Evolutionary conservation across 805 yeast genomes (phyloP).

Genomic region (Yarrowia deformans): DNA sequence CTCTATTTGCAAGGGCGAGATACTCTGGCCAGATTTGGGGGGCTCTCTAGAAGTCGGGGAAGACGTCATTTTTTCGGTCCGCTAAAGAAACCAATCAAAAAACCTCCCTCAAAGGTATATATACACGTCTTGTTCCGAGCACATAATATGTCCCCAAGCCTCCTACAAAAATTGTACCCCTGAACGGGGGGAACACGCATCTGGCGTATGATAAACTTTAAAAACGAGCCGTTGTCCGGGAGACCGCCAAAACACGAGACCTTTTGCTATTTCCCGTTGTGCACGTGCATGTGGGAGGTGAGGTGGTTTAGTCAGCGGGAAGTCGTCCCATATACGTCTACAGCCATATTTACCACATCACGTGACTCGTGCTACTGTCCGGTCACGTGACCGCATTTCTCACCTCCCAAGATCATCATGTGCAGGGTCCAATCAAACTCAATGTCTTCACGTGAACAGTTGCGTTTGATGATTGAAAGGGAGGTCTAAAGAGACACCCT

Average conservation of each 20-base stretch:
- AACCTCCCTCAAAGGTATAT: background rate
- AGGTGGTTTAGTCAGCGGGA: background rate
- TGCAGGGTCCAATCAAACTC: background rate
- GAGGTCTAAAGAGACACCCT: no score
- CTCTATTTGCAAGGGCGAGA: background rate
- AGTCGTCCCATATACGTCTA: no score
- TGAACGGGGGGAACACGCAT: background rate
- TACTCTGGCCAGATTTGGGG: no score
- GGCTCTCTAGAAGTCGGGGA: no score
- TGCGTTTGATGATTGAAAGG: background rate
- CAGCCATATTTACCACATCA: no score
- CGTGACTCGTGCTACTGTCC: no score
- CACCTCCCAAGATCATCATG: no score
- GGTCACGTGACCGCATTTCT: background rate
- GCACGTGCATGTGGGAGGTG: background rate
- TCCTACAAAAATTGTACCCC: background rate
- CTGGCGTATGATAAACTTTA: conserved; percentile 19
- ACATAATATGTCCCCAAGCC: background rate
- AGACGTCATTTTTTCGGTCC: background rate
- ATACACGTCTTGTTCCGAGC: background rate
- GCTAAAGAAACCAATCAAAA: no score
- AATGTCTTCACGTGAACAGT: conserved; percentile 3
- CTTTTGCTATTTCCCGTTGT: background rate
- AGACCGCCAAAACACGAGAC: conserved; percentile 27
- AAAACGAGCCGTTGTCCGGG: background rate